A percentile compares a stretch with the other conserved stretches of the same genome.
Conservation (phyloP, 2,329 filamentous ascomycete genomes). For the Trichophyton verrucosum region DNA sequence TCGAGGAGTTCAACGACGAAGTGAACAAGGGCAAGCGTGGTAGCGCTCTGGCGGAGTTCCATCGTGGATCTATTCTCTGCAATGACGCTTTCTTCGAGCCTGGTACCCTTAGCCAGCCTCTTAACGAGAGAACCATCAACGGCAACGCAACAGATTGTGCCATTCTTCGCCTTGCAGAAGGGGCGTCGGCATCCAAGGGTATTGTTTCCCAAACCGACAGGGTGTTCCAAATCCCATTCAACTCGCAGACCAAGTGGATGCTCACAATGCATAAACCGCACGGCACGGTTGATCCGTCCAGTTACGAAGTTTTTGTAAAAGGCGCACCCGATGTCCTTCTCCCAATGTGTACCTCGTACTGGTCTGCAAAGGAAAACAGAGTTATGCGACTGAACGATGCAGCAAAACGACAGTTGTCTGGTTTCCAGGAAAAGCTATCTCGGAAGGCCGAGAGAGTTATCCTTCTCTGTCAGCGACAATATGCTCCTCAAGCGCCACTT, state of each 20-base stretch:
- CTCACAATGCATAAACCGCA: constrained; percentile 45
- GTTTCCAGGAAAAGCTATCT: constrained; percentile 56
- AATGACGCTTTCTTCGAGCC: constrained; percentile 66
- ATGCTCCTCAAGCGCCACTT: constrained; percentile 38
- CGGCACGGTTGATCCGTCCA: constrained; percentile 9
- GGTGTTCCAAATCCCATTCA: constrained; percentile 59
- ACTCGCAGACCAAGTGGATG: constrained; percentile 78
- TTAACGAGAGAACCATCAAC: constrained; percentile 52
- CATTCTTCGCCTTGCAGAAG: constrained; percentile 58
- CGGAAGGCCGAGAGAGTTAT: constrained; percentile 57
- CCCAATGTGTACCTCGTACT: constrained; percentile 50
- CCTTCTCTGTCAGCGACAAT: constrained; percentile 51
- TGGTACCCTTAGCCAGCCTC: constrained; percentile 45
- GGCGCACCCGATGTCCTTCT: constrained; percentile 65
- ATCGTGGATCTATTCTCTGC: constrained; percentile 54
- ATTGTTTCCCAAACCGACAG: constrained; percentile 52
- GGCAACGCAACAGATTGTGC: constrained; percentile 69
- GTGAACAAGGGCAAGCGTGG: constrained; percentile 50
- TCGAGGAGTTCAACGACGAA: neutral
- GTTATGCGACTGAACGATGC: constrained; percentile 38
- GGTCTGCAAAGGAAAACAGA: constrained; percentile 47
- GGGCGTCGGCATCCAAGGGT: constrained; percentile 47
- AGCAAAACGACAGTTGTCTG: constrained; percentile 39
- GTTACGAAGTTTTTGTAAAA: constrained; percentile 50
- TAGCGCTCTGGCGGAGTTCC: constrained; percentile 32